A percentile compares a stretch with the other conserved stretches of the same genome.
These are phyloP conservation scores for Primulina eburnea DNA, from an alignment of 257 asterid genomes.

Conservation along the genomic window DNA sequence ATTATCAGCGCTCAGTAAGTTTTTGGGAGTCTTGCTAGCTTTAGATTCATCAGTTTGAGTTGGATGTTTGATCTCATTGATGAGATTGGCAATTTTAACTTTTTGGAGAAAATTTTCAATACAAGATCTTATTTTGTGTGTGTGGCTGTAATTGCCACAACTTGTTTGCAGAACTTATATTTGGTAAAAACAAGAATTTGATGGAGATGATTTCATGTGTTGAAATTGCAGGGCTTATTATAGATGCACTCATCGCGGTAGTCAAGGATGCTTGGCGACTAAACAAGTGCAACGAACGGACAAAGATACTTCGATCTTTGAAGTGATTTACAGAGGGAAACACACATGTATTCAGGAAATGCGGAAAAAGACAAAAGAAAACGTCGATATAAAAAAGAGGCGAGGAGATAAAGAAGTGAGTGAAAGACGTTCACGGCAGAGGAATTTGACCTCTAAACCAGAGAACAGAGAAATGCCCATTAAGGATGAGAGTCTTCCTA, in stretches of 20 bases:
- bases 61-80: neutral
- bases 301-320: constrained; percentile 46
- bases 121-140: no score
- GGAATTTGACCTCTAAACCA: constrained; percentile 13
- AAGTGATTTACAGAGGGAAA: constrained; percentile 62
- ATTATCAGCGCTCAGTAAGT: neutral
- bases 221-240: constrained; percentile 62
- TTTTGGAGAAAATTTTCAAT: neutral
- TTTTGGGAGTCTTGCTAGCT: constrained; percentile 1
- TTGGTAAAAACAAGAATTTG: neutral
- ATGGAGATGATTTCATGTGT: neutral
- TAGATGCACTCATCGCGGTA: constrained; percentile 70
- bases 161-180: neutral
- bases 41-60: neutral
- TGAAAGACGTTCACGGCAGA: constrained; percentile 14
- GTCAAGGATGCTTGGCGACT: constrained; percentile 80
- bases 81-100: neutral
- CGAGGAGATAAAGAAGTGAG: constrained; percentile 24
- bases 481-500: constrained; percentile 25
- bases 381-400: constrained; percentile 7
- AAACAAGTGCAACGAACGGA: constrained; percentile 73
- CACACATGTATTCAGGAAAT: constrained; percentile 54
- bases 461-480: constrained; percentile 22
- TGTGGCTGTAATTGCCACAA: no score
- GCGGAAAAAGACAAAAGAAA: constrained; percentile 26